Conservation (phyloP, 1,284 basidiomycete species). For the Austroboletus rostrupii region DNA sequence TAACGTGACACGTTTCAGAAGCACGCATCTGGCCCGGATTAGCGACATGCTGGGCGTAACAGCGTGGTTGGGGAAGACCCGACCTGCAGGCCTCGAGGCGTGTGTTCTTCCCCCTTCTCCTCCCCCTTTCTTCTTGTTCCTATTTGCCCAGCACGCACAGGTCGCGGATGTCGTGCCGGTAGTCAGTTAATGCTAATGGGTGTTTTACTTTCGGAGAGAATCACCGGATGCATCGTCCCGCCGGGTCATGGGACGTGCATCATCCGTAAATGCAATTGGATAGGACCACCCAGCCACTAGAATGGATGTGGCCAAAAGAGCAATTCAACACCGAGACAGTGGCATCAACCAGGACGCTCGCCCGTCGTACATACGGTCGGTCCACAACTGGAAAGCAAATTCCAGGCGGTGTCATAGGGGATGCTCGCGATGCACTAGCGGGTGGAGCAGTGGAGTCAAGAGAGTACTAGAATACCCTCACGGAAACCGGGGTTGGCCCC, state of each 20-base stretch:
- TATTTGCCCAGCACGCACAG: background rate
- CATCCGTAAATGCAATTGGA: slow-evolving; percentile 3
- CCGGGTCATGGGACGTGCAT: background rate
- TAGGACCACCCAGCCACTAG: slow-evolving; percentile 11
- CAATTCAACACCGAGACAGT: slow-evolving; percentile 2
- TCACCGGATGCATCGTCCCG: background rate
- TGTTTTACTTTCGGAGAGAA: background rate
- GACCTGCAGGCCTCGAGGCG: slow-evolving; percentile 13
- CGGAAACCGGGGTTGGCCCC: background rate
- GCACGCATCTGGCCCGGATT: slow-evolving; percentile 12
- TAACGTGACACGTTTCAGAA: slow-evolving; percentile 18
- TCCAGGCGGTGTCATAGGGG: background rate
- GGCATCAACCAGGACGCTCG: slow-evolving; percentile 1
- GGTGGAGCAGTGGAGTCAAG: background rate
- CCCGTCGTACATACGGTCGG: background rate
- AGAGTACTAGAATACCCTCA: too few relatives aligned
- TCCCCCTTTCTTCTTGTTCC: background rate
- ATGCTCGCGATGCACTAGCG: background rate
- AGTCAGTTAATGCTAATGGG: background rate
- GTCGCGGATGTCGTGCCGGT: slow-evolving; percentile 3
- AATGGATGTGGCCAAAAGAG: slow-evolving; percentile 13
- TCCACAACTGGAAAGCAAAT: background rate
- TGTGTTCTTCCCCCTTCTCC: background rate
- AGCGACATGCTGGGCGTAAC: slow-evolving; percentile 14
- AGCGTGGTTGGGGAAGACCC: slow-evolving; percentile 5